Evolutionary conservation across 2,329 filamentous ascomycete species (phyloP).

Genomic region (Pestalotiopsis sp.): DNA sequence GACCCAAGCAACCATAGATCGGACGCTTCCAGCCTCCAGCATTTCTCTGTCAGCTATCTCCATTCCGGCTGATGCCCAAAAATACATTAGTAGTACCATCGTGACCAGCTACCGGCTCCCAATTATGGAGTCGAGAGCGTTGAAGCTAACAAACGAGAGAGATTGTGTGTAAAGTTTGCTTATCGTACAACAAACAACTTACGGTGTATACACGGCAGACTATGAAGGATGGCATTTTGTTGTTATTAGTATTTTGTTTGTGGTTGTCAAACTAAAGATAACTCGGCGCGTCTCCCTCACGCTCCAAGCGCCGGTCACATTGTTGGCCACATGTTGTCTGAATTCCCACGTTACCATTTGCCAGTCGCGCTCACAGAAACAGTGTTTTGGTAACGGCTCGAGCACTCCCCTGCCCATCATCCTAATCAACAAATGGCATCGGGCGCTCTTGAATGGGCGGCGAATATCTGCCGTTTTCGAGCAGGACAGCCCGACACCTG

Average conservation of each 20-base stretch:
- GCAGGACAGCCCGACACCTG: neutral
- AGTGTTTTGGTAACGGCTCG: neutral
- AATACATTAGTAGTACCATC: neutral
- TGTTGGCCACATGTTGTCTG: no score
- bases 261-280: neutral
- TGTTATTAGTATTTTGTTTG: neutral
- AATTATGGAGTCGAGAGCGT: neutral
- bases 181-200: neutral
- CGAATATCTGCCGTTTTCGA: neutral
- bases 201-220: neutral
- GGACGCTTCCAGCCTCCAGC: neutral
- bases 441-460: neutral
- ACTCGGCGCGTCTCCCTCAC: no score
- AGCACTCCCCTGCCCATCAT: neutral
- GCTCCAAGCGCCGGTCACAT: no score
- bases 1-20: neutral
- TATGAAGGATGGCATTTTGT: no score
- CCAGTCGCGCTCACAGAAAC: no score
- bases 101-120: neutral
- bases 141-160: neutral
- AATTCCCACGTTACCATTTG: no score
- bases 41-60: neutral
- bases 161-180: neutral
- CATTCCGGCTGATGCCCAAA: neutral
- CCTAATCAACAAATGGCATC: neutral